phyloP scores from a whole-genome alignment of 495 filamentous ascomycete species.

The Clohesyomyces aquaticus region DNA sequence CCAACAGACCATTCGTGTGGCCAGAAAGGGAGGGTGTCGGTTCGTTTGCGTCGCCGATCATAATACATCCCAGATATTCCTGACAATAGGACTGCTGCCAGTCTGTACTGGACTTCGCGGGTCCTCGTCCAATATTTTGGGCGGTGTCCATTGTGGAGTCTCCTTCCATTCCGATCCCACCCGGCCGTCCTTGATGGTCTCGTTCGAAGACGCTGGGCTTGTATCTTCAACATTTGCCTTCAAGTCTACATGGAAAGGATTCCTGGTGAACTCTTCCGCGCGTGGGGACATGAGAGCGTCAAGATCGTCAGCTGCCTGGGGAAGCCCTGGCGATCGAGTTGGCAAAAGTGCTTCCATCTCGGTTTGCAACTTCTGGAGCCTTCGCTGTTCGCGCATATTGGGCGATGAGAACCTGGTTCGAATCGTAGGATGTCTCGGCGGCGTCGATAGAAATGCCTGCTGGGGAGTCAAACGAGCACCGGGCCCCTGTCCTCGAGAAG shows the following conservation, averaged over 20 bases:
- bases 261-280: slow-evolving; percentile 50
- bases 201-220: slow-evolving; percentile 34
- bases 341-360: slow-evolving; percentile 45
- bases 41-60: slow-evolving; percentile 33
- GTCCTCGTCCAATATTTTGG: slow-evolving; percentile 53
- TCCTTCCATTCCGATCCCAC: slow-evolving; percentile 26
- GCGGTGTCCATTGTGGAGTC: slow-evolving; percentile 33
- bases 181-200: slow-evolving; percentile 38
- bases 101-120: slow-evolving; percentile 66
- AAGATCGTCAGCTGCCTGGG: slow-evolving; percentile 30
- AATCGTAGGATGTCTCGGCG: slow-evolving; percentile 27
- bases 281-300: slow-evolving; percentile 50
- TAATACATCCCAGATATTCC: slow-evolving; percentile 61
- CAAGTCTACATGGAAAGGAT: slow-evolving; percentile 48
- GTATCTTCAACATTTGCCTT: slow-evolving; percentile 9
- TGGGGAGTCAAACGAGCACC: slow-evolving; percentile 6
- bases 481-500: not conserved
- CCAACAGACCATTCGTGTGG: not conserved
- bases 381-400: slow-evolving; percentile 43
- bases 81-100: slow-evolving; percentile 67
- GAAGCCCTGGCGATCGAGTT: slow-evolving; percentile 23
- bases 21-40: not conserved
- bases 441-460: slow-evolving; percentile 24
- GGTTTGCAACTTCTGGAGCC: slow-evolving; percentile 45
- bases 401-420: slow-evolving; percentile 47